Conservation (phyloP, 2,329 filamentous ascomycete genomes). For the Curvularia spicifera region DNA sequence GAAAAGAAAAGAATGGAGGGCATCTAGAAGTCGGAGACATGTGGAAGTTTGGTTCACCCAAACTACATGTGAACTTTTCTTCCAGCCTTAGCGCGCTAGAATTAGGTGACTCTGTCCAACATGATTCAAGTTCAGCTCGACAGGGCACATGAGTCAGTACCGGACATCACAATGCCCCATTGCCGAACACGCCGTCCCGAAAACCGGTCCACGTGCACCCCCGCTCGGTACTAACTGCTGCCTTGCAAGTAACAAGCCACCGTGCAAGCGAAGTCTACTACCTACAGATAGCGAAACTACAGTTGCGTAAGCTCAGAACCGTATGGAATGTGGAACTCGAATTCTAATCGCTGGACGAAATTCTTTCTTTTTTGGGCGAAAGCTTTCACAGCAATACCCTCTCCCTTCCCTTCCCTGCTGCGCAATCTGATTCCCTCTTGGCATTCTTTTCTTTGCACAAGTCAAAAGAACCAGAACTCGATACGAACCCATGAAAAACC, state of each 20-base stretch:
- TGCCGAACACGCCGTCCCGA: background rate
- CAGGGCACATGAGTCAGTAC: background rate
- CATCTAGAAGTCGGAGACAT: background rate
- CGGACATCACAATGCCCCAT: background rate
- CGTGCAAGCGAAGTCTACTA: background rate
- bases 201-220: background rate
- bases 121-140: slow-evolving; percentile 8
- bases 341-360: background rate
- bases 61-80: slow-evolving; percentile 1
- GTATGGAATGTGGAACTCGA: background rate
- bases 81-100: slow-evolving; percentile 2
- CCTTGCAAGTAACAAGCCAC: background rate
- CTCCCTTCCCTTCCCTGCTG: background rate
- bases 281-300: background rate
- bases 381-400: background rate
- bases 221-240: background rate
- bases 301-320: background rate
- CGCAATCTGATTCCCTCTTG: background rate
- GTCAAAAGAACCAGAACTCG: background rate
- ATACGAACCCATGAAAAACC: background rate
- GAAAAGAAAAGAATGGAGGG: background rate
- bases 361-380: background rate
- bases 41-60: background rate
- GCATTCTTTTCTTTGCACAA: background rate
- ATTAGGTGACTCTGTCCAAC: background rate